Evolutionary conservation across 768 basidiomycete genomes (phyloP).

Genomic region (Tubosaeta sp.): DNA sequence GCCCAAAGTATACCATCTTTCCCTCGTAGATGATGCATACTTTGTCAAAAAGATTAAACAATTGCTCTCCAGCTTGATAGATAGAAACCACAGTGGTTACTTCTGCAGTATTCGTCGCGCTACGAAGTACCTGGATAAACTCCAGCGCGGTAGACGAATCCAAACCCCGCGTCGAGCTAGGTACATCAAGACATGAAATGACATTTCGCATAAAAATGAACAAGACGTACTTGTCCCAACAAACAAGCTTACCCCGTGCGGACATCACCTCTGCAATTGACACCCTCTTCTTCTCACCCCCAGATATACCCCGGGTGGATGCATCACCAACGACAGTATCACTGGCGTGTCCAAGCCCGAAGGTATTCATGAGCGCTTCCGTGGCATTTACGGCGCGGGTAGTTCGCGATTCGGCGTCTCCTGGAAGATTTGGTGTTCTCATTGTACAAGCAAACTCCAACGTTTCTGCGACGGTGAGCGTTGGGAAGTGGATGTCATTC

Average conservation of each 20-base stretch:
- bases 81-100: slow-evolving; percentile 71
- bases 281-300: slow-evolving; percentile 79
- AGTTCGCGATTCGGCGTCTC: slow-evolving; percentile 17
- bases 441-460: slow-evolving; percentile 51
- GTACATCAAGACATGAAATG: neutral
- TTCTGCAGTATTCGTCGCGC: slow-evolving; percentile 54
- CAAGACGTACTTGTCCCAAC: slow-evolving; percentile 70
- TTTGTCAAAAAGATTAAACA: slow-evolving; percentile 66
- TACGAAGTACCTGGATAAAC: slow-evolving; percentile 62
- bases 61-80: slow-evolving; percentile 75
- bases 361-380: slow-evolving; percentile 60
- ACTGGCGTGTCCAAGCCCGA: slow-evolving; percentile 70
- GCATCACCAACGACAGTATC: slow-evolving; percentile 78
- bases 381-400: slow-evolving; percentile 26
- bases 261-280: slow-evolving; percentile 73
- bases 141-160: slow-evolving; percentile 71
- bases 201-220: neutral
- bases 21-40: slow-evolving; percentile 58
- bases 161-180: slow-evolving; percentile 61
- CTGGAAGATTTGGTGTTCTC: slow-evolving; percentile 37
- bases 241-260: slow-evolving; percentile 54
- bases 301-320: slow-evolving; percentile 66
- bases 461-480: slow-evolving; percentile 45
- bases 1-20: slow-evolving; percentile 54
- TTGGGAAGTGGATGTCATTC: slow-evolving; percentile 84